phyloP scores from a whole-genome alignment of 2,329 filamentous ascomycete species.

The Blastomyces percursus region DNA sequence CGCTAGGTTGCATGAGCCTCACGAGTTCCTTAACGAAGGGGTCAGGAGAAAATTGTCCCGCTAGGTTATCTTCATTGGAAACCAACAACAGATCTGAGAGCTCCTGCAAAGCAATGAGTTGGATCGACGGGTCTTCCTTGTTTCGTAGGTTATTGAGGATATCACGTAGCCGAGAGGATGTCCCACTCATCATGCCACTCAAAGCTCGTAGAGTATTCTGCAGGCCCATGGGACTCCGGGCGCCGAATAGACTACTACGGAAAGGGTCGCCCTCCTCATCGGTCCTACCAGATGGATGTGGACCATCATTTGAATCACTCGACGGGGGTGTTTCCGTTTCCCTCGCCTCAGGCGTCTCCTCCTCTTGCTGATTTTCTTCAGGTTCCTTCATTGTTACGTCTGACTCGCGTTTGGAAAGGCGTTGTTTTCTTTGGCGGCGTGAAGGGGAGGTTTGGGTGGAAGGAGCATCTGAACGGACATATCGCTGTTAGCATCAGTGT shows the following conservation, averaged over 20 bases:
- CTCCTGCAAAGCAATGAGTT: slow-evolving; percentile 85
- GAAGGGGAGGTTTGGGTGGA: slow-evolving; percentile 24
- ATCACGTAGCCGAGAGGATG: slow-evolving; percentile 67
- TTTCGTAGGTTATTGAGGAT: slow-evolving; percentile 64
- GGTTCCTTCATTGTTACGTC: slow-evolving; percentile 63
- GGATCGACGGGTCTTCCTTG: slow-evolving; percentile 75
- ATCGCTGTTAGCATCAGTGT: slow-evolving; percentile 2
- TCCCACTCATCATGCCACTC: slow-evolving; percentile 82
- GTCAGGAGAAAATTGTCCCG: slow-evolving; percentile 89
- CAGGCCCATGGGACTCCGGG: slow-evolving; percentile 53
- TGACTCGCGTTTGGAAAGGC: slow-evolving; percentile 44
- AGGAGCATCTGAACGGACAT: slow-evolving; percentile 22
- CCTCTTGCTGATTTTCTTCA: slow-evolving; percentile 43
- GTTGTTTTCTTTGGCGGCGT: slow-evolving; percentile 46
- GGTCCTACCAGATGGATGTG: slow-evolving; percentile 5
- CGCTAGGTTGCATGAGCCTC: slow-evolving; percentile 77
- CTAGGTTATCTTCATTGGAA: slow-evolving; percentile 91
- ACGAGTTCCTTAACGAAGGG: slow-evolving; percentile 93
- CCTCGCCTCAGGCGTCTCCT: slow-evolving; percentile 30
- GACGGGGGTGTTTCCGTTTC: slow-evolving; percentile 43
- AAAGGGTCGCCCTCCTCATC: slow-evolving; percentile 55
- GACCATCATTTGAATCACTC: slow-evolving; percentile 57
- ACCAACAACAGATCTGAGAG: slow-evolving; percentile 87
- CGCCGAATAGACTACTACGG: slow-evolving; percentile 52
- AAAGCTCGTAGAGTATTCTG: slow-evolving; percentile 75